These are phyloP conservation scores for Chrysoporthe austroafricana DNA, from an alignment of 2,329 filamentous ascomycete species.

Conservation along the genomic window DNA sequence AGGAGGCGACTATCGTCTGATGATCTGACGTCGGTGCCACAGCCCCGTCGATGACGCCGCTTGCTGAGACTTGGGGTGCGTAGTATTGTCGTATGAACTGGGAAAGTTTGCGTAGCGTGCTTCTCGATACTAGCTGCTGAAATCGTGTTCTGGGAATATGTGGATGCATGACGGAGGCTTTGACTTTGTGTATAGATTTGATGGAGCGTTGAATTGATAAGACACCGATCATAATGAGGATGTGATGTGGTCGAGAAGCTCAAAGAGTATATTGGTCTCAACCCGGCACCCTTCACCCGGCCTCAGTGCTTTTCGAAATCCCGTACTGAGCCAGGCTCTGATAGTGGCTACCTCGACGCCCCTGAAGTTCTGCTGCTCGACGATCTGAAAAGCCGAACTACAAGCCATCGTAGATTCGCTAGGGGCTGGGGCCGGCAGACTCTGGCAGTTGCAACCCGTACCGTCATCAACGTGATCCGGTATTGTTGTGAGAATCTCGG, in stretches of 20 bases:
- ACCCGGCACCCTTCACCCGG: slow-evolving; percentile 27
- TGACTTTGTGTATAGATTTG: too few relatives aligned
- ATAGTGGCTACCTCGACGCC: slow-evolving; percentile 31
- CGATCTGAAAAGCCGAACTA: slow-evolving; percentile 38
- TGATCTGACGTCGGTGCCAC: neutral
- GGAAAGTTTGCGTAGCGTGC: neutral
- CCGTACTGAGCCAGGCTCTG: slow-evolving; percentile 23
- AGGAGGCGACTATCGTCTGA: neutral
- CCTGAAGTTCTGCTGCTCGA: slow-evolving; percentile 38
- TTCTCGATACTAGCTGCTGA: neutral
- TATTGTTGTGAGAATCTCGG: neutral
- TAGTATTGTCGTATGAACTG: neutral
- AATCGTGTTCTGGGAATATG: neutral
- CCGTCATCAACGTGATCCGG: neutral
- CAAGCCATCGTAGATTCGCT: slow-evolving; percentile 39
- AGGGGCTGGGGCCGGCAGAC: slow-evolving; percentile 10
- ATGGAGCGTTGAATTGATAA: neutral
- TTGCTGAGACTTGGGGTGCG: neutral
- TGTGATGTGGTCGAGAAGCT: slow-evolving; percentile 27
- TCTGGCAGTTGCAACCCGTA: slow-evolving; percentile 13
- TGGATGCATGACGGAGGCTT: neutral
- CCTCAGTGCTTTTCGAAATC: slow-evolving; percentile 23
- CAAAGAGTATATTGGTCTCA: slow-evolving; percentile 26
- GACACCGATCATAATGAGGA: slow-evolving; percentile 9
- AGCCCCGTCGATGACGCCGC: too few relatives aligned